Base-by-base conservation (phyloP, 768 basidiomycete species). In the Pleurotus giganteus region DNA sequence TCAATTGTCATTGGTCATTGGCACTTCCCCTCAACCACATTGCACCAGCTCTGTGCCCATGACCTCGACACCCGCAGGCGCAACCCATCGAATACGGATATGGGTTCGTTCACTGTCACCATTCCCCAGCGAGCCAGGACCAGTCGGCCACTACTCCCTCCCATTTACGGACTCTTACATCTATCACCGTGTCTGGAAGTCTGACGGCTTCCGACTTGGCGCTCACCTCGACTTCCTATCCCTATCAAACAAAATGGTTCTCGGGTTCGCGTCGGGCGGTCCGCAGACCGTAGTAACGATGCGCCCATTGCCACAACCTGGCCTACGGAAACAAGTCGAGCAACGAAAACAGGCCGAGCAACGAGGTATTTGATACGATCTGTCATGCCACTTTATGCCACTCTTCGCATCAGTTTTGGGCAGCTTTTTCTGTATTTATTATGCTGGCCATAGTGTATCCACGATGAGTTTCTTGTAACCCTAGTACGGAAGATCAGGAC, bases 161-260 rank as follows among this genome's bases (percentile, higher is more conserved):
- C 71, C 76, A 12, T 73, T 74, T 61, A 68, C 69, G 53, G 77
- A 80, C 52, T 77, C 82, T 2, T 81, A 77, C 61, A 66, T 83
- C 54, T 87, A 81, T 66, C 84, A 86, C 60, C 81, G 85, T 17
- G 71, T 88, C 63, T 87, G 81, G 79, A 85, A 85, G 66, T 73
- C 72, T 19, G 85, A 88, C 61, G 67, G 71, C 13, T 82, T 88
- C 65, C 85, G 83, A 62, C 61, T 88, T 13, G 85, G 86, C 15
- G 74, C 74, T 0, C 66, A 73, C 26, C 77, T 88, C 28, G 74
- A 81, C 56, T 88, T 87, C 55, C 74, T 75, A 6, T 66, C 75
- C 0, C 63, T 84, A 39, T 75, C 81, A 4, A 62, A 61, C 31
- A 80, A 74, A 60, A 69, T 84, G 63, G 64, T 82, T 15, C 79